Evolutionary conservation across 2,329 filamentous ascomycete species (phyloP).

Genomic region (Mycosphaerella arachidis): DNA sequence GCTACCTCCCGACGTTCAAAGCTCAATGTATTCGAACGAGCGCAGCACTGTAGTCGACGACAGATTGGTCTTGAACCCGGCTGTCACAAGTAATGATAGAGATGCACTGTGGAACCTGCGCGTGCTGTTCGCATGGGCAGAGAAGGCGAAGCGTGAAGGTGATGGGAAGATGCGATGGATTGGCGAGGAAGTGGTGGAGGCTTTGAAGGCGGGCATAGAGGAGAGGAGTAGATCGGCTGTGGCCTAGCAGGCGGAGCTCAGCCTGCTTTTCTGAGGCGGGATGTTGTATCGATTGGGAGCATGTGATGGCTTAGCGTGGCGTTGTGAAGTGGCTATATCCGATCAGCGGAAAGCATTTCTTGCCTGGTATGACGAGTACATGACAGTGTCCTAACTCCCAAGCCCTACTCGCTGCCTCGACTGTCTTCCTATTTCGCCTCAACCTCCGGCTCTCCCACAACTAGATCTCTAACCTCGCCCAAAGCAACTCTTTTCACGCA

Average conservation of each 20-base stretch:
- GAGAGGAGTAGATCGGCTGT: slow-evolving; percentile 30
- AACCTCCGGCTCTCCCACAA: too few relatives aligned
- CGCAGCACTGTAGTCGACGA: slow-evolving; percentile 65
- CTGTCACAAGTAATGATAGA: slow-evolving; percentile 43
- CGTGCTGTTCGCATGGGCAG: slow-evolving; percentile 64
- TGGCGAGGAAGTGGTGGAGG: slow-evolving; percentile 53
- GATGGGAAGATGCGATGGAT: slow-evolving; percentile 49
- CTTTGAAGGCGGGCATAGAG: slow-evolving; percentile 49
- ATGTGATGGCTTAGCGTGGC: too few relatives aligned
- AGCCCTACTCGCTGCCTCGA: too few relatives aligned
- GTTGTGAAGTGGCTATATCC: too few relatives aligned
- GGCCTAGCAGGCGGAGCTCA: neutral
- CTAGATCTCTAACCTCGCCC: too few relatives aligned
- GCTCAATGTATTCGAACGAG: slow-evolving; percentile 48
- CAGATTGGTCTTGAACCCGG: slow-evolving; percentile 56
- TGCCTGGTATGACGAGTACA: too few relatives aligned
- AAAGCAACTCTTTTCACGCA: too few relatives aligned
- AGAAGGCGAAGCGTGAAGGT: slow-evolving; percentile 35
- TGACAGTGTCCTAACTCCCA: too few relatives aligned
- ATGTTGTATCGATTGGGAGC: too few relatives aligned
- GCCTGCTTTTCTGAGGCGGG: neutral
- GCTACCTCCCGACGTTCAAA: slow-evolving; percentile 35
- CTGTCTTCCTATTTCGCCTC: too few relatives aligned
- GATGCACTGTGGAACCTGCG: slow-evolving; percentile 60
- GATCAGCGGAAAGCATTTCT: too few relatives aligned